A percentile compares a stretch with the other conserved stretches of the same genome.
phyloP scores from a whole-genome alignment of 164 flowering plant species.

The Sextonia rubra region DNA sequence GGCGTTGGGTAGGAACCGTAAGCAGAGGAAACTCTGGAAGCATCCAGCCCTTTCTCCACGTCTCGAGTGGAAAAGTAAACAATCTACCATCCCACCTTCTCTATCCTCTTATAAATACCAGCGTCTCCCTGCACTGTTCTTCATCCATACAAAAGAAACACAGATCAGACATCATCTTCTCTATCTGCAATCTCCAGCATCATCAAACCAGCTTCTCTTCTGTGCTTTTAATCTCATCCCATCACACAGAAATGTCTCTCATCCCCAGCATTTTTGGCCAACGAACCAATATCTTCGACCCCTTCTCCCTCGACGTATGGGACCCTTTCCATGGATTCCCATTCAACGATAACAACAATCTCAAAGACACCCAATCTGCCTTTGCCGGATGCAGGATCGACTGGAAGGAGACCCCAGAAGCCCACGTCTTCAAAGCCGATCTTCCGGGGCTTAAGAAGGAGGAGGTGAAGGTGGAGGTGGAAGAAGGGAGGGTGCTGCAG shows the following conservation, averaged over 20 bases:
- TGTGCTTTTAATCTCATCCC: no score
- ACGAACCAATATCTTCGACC: conserved; percentile 12
- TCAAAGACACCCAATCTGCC: conserved; percentile 13
- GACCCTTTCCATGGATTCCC: conserved; percentile 16
- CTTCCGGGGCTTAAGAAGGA: conserved; percentile 26
- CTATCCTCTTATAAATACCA: no score
- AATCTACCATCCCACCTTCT: no score
- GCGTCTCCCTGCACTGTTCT: no score
- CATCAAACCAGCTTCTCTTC: no score
- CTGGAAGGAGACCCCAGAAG: background rate
- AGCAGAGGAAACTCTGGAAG: no score
- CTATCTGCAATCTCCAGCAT: no score
- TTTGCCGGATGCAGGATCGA: conserved; percentile 11
- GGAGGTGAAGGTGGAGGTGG: background rate
- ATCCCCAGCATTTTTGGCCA: conserved; percentile 9
- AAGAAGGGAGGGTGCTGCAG: background rate
- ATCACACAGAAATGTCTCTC: conserved; percentile 5
- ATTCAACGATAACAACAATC: background rate
- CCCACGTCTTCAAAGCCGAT: conserved; percentile 24
- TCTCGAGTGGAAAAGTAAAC: no score
- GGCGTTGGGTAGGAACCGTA: no score
- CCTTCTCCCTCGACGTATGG: conserved; percentile 17
- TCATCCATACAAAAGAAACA: no score
- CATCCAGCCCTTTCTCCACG: no score
- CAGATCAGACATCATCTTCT: no score